Evolutionary conservation across 768 basidiomycete genomes (phyloP), one percentile per base, ranked within the genome.

Genomic region (Leucocoprinus birnbaumii): DNA sequence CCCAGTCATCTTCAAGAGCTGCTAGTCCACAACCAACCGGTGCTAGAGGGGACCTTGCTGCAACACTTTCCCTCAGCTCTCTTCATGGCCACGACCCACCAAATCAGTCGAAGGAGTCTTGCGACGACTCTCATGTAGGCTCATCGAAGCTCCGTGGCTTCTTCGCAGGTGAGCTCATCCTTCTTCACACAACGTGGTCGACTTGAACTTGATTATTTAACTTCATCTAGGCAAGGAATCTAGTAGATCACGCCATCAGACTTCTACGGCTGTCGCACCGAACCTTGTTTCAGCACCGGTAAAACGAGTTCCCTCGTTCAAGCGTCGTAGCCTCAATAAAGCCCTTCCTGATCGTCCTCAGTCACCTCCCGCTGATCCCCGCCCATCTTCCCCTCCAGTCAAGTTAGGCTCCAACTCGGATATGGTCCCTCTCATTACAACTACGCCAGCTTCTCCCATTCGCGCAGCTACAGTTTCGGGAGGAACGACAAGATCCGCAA

Each of bases 401-500:
- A 19, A 48, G 10, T 34, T 18, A 35, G 8, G 31, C 19, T 22
- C 41, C n/a, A 22, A 22, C 6, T 50, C 53, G 21, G 47, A 44
- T 7, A 40, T n/a, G n/a, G n/a, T 63, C 19, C 70, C 73, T 13
- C 63, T 60, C 44, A 72, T 73, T 25, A 63, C 58, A 10, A 67
- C 68, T 24, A 72, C 70, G 19, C 69, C 73, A 1, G 64, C 71
- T 11, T 72, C 71, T 4, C 68, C 73, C 5, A 34, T 37, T 37
- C 51, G 46, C 3, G 26, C 46, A 21, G 40, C 45, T 4, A 43
- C 54, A 16, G 26, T 49, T 1, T 41, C 53, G 9, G 53, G 37
- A 54, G 45, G 42, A 21, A 16, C 42, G 25, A 42, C 24, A 19
- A 47, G 41, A 24, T 34, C 47, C 18, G 14, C 48, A 19, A 21